Base-by-base conservation (phyloP, 148 eudicot genomes). In the Camellia granthamiana region DNA sequence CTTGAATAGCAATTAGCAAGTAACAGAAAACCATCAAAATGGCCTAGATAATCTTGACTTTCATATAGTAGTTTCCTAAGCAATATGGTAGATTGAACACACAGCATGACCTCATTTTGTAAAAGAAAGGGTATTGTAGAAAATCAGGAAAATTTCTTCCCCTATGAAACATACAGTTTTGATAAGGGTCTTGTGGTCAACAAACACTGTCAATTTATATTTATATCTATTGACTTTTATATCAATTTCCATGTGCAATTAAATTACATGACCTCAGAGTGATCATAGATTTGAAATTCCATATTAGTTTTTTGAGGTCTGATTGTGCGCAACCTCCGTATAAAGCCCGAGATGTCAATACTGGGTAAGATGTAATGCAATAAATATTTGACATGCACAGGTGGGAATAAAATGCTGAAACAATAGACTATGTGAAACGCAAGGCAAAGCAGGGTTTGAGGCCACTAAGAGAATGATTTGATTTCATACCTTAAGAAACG, bases 401-500 rank as follows among this genome's bases (percentile, higher is more conserved):
- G 58, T 46, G 44, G 70, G 59, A 47, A 47, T 43, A 75, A 46
- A 11, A 62, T 77, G 44, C 63, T 13, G 55, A 51, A 23, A 63
- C 10, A 63, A n/a, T 43, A 63, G 51, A 69, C 16, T 15, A 38
- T 12, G 3, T 10, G n/a, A 14, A 60, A 42, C 21, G 8, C 54
- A 41, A 43, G 41, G 58, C 16, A 76, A 63, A 77, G 59, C 59
- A 77, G 79, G 5, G 18, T 51, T 21, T 43, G 52, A 60, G 60
- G 79, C 60, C 47, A 65, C 46, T 47, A 43, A 76, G 52, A 41
- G 47, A 54, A 75, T 76, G 16, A 13, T 65, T 65, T 61, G 38
- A 65, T 7, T 23, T 30, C 72, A 23, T 49, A 23, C 30, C 18
- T 30, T 9, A 8, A 77, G 44, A 46, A 21, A 44, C 44, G 52